Evolutionary conservation across 2,329 filamentous ascomycete genomes (phyloP).

Genomic region (Paramyrothecium roridum): DNA sequence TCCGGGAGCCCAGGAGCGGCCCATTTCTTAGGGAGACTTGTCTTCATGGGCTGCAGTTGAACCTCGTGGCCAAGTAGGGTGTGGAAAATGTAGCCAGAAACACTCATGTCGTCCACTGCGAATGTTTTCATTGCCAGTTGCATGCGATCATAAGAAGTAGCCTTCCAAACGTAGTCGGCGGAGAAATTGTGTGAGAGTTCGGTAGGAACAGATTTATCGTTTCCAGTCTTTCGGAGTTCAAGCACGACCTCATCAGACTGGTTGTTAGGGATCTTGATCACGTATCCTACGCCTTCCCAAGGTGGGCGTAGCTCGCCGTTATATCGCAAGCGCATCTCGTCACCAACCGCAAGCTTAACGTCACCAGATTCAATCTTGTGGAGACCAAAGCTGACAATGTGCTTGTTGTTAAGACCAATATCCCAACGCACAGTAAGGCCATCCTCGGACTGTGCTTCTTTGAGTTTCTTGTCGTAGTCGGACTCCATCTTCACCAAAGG

Average conservation of each 20-base stretch:
- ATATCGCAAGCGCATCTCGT: slow-evolving; percentile 97
- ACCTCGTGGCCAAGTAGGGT: slow-evolving; percentile 94
- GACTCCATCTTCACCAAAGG: slow-evolving; percentile 98
- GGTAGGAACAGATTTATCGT: slow-evolving; percentile 92
- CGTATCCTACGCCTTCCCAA: slow-evolving; percentile 98
- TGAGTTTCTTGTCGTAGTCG: slow-evolving; percentile 97
- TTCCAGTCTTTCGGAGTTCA: slow-evolving; percentile 88
- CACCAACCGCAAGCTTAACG: slow-evolving; percentile 94
- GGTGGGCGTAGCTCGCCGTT: slow-evolving; percentile 86
- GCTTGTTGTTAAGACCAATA: slow-evolving; percentile 93
- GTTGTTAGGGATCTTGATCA: slow-evolving; percentile 99
- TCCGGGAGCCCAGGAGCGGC: slow-evolving; percentile 92
- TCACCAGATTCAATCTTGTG: slow-evolving; percentile 97
- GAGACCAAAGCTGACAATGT: slow-evolving; percentile 89
- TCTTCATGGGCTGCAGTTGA: slow-evolving; percentile 91
- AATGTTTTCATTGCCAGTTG: slow-evolving; percentile 99
- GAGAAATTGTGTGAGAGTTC: slow-evolving; percentile 98
- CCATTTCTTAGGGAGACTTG: slow-evolving; percentile 93
- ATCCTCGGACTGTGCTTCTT: slow-evolving; percentile 97
- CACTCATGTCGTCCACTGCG: slow-evolving; percentile 95
- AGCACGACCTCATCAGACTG: slow-evolving; percentile 97
- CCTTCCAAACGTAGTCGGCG: slow-evolving; percentile 99
- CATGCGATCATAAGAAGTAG: slow-evolving; percentile 98
- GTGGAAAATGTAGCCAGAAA: slow-evolving; percentile 98
- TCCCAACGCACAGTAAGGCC: slow-evolving; percentile 94